A percentile compares a stretch with the other conserved stretches of the same genome.
phyloP scores from a whole-genome alignment of 345 rosid genomes.

The Salix brachista region DNA sequence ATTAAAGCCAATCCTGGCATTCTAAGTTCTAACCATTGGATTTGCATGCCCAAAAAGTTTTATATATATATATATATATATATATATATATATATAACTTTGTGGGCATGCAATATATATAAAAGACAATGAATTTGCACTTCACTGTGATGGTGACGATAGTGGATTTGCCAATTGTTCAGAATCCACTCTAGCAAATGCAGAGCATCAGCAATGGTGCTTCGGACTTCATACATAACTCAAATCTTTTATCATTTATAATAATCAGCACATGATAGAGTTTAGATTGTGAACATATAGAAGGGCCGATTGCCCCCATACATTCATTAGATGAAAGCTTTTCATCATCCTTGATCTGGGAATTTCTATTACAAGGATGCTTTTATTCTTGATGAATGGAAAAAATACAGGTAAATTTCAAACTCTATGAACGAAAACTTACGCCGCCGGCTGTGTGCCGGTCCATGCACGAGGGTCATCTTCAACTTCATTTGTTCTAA shows the following conservation, averaged over 20 bases:
- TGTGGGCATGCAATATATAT: no score
- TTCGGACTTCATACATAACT: no score
- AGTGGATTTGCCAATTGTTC: not conserved
- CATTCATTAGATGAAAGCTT: not conserved
- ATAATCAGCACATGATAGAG: no score
- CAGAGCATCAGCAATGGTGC: no score
- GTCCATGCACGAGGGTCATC: slow-evolving; percentile 44
- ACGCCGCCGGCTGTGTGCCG: slow-evolving; percentile 43
- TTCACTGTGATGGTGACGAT: not conserved
- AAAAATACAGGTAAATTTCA: not conserved
- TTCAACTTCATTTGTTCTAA: slow-evolving; percentile 23
- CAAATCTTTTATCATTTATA: no score
- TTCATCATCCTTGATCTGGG: not conserved
- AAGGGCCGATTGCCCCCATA: not conserved
- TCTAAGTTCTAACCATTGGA: not conserved
- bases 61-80: no score
- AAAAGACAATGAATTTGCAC: not conserved
- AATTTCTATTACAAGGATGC: not conserved
- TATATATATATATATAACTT: no score
- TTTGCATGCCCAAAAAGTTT: not conserved
- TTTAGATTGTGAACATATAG: not conserved
- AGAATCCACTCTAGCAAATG: no score
- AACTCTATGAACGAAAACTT: slow-evolving; percentile 6
- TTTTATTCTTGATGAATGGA: not conserved
- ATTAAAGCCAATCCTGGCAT: not conserved